Percentiles rank a stretch among this genome's conserved stretches.
Evolutionary conservation across 768 basidiomycete species (phyloP).

Genomic region (Lyophyllum atratum): DNA sequence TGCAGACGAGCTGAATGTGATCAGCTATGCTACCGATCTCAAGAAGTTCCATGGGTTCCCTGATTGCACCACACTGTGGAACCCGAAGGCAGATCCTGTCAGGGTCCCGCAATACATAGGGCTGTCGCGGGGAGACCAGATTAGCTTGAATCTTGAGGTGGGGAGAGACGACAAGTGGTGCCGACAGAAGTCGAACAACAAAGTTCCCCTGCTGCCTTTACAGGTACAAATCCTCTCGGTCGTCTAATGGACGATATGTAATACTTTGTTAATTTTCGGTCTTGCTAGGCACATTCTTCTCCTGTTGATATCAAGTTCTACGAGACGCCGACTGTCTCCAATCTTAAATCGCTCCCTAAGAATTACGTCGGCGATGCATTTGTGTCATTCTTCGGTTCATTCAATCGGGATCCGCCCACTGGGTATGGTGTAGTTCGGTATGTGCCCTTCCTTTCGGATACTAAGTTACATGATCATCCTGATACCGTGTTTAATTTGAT

Average conservation of each 20-base stretch:
- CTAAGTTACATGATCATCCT: neutral
- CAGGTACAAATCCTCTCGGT: conserved; percentile 26
- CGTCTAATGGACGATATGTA: neutral
- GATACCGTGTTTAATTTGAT: neutral
- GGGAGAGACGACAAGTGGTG: conserved; percentile 35
- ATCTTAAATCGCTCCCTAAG: conserved; percentile 24
- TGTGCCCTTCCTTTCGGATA: neutral
- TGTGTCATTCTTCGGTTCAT: conserved; percentile 46
- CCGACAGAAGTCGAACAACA: conserved; percentile 30
- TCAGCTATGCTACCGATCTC: conserved; percentile 12
- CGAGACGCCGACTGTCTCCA: conserved; percentile 3
- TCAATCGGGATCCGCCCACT: conserved; percentile 39
- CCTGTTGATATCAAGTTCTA: conserved; percentile 49
- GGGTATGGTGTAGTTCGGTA: conserved; percentile 47
- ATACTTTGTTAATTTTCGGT: too few relatives aligned
- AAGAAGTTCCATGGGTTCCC: conserved; percentile 39
- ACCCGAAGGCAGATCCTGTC: conserved; percentile 39
- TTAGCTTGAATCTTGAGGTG: conserved; percentile 37
- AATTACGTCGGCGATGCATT: conserved; percentile 34
- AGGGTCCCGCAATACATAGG: conserved; percentile 37
- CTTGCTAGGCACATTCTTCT: conserved; percentile 42
- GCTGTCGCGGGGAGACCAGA: conserved; percentile 33
- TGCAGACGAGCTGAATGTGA: conserved; percentile 39
- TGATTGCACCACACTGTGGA: conserved; percentile 45
- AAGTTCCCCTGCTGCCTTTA: conserved; percentile 37